A percentile compares a stretch with the other conserved stretches of the same genome.
phyloP scores from a whole-genome alignment of 2,329 filamentous ascomycete genomes.

The Fonsecaea erecta region DNA sequence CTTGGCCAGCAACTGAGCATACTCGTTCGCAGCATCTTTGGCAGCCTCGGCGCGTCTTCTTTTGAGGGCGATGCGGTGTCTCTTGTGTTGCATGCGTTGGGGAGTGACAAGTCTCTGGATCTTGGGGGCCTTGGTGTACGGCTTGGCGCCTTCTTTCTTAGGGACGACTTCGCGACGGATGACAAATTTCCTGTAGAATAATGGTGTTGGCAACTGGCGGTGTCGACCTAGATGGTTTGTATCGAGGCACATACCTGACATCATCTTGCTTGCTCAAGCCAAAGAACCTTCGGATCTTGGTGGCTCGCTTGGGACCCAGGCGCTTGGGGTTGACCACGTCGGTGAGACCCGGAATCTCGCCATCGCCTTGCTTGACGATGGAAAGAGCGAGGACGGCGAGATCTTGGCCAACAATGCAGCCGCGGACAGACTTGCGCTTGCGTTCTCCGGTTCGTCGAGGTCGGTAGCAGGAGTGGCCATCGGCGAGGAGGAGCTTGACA shows the following conservation, averaged over 20 bases:
- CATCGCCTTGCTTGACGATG: conserved; percentile 98
- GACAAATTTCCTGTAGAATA: conserved; percentile 97
- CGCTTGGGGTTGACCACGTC: conserved; percentile 99
- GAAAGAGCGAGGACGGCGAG: conserved; percentile 91
- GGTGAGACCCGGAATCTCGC: conserved; percentile 92
- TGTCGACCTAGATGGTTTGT: neutral
- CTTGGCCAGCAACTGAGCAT: conserved; percentile 93
- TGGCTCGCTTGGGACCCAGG: conserved; percentile 98
- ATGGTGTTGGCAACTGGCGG: conserved; percentile 32
- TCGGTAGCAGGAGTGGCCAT: conserved; percentile 99
- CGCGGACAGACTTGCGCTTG: conserved; percentile 98
- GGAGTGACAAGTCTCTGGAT: conserved; percentile 99
- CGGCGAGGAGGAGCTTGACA: conserved; percentile 94
- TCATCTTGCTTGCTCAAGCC: conserved; percentile 99
- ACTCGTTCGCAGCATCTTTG: conserved; percentile 99
- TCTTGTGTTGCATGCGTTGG: conserved; percentile 99
- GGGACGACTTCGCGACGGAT: conserved; percentile 97
- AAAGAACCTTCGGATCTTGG: conserved; percentile 99
- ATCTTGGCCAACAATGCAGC: conserved; percentile 97
- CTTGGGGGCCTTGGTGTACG: conserved; percentile 99
- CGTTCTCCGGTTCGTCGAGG: conserved; percentile 96
- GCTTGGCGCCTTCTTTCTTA: conserved; percentile 95
- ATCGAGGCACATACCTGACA: conserved; percentile 72
- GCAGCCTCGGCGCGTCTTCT: conserved; percentile 93
- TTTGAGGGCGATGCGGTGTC: conserved; percentile 97